Evolutionary conservation across 306 rosid genomes (phyloP), one percentile per base, ranked within the genome.

Genomic region (Rosa lucieae): DNA sequence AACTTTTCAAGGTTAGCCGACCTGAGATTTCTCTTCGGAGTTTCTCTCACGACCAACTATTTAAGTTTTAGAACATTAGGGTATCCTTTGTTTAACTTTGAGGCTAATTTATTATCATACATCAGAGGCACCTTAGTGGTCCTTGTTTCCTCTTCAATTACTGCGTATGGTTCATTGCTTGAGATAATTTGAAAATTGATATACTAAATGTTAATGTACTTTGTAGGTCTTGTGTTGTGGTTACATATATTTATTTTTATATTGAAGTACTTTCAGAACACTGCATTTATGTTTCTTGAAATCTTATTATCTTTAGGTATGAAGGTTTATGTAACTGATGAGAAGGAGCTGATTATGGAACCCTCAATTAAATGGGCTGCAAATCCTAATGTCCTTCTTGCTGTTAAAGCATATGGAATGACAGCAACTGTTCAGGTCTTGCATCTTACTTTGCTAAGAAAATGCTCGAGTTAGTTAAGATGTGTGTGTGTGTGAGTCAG

Each of bases 331-430:
- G 78, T 67, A 83, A 94, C 99, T 55, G 97, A 91, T 79, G 99
- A 94, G 85, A 94, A 94, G 84, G 99, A 94, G 89, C 81, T 94
- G 85, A 92, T 94, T 62, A 91, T 94, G 97, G 97, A 94, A 87
- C 97, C 94, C 59, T 85, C 89, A 56, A 49, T 94, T 70, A 94
- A 94, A 77, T 94, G 97, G 97, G 99, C 99, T 20, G 97, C 87
- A 76, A 94, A 92, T 86, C 99, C 99, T 63, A 90, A 94, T 85
- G 63, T 92, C 81, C 80, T 85, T 8, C 71, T 94, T 77, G 91
- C 90, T 70, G 87, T 85, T 37, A 91, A 92, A 88, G 95, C 97
- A 80, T 94, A 88, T 72, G 97, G 97, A 69, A 82, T 94, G 84
- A 94, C 90, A 90, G 99, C 97, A 82, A 94, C 95, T 11, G 85